Conservation (phyloP, 2,329 filamentous ascomycete species). For the Fusarium decemcellulare region DNA sequence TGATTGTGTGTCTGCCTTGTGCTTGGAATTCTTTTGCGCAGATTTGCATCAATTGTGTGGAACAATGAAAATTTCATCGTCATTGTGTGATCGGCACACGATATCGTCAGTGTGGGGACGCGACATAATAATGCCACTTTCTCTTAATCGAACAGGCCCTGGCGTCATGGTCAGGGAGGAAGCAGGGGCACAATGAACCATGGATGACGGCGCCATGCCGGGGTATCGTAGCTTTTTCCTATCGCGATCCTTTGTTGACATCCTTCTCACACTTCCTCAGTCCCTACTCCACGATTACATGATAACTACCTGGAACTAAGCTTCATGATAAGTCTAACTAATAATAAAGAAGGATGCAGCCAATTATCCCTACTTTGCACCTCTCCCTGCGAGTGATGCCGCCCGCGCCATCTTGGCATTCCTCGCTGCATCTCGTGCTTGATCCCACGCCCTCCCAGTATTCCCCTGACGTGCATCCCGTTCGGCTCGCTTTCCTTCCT, state of each 20-base stretch:
- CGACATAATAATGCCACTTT: constrained; percentile 34
- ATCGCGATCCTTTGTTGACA: constrained; percentile 15
- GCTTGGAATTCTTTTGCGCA: not conserved
- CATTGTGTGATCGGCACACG: constrained; percentile 24
- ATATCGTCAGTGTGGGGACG: constrained; percentile 34
- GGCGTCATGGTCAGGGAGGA: constrained; percentile 28
- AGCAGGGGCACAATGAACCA: constrained; percentile 30
- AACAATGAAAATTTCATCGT: constrained; percentile 24
- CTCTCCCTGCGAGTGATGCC: constrained; percentile 69
- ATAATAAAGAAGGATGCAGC: too few species aligned
- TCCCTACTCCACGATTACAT: constrained; percentile 1
- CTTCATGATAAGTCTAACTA: too few species aligned
- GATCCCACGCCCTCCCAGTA: constrained; percentile 71
- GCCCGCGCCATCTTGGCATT: constrained; percentile 70
- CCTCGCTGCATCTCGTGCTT: constrained; percentile 60
- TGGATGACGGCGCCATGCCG: constrained; percentile 17
- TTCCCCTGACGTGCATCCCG: constrained; percentile 68
- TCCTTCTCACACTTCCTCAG: not conserved
- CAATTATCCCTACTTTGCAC: constrained; percentile 60
- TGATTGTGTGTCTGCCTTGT: not conserved
- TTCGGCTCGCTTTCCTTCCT: constrained; percentile 73
- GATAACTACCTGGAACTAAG: not conserved
- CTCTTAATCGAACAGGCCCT: constrained; percentile 27
- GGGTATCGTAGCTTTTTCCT: constrained; percentile 41
- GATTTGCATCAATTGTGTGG: not conserved